Conservation (phyloP, 2,329 filamentous ascomycete genomes). For the Neonectria neomacrospora region DNA sequence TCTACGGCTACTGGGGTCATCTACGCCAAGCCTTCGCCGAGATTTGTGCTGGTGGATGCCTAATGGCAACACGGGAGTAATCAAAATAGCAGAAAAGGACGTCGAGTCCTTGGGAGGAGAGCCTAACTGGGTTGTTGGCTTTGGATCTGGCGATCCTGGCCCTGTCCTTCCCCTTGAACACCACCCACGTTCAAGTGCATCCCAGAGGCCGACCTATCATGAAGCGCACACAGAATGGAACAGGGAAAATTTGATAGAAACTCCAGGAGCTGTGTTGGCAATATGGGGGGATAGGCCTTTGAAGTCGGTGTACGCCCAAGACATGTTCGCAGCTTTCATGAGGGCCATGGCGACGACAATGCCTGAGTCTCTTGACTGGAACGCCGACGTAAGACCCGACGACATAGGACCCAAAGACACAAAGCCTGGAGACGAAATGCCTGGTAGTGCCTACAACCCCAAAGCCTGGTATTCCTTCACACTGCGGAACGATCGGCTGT, state of each 20-base stretch:
- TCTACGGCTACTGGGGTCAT: conserved; percentile 30
- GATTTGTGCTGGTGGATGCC: conserved; percentile 35
- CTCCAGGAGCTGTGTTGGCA: conserved; percentile 8
- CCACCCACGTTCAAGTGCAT: neutral
- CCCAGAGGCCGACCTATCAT: neutral
- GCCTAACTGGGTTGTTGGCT: neutral
- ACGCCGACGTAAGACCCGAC: neutral
- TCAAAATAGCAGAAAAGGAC: conserved; percentile 6
- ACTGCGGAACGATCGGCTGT: conserved; percentile 32
- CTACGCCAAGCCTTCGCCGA: conserved; percentile 20
- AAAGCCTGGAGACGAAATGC: no score
- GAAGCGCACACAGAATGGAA: neutral
- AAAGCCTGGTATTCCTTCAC: conserved; percentile 31
- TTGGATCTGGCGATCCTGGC: neutral
- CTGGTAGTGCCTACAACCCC: no score
- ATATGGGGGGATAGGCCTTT: conserved; percentile 22
- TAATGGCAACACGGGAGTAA: conserved; percentile 23
- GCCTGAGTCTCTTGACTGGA: neutral
- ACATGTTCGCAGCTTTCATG: conserved; percentile 47
- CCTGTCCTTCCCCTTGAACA: no score
- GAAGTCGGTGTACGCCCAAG: conserved; percentile 35
- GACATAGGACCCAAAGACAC: neutral
- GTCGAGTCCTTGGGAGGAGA: neutral
- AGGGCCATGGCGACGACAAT: conserved; percentile 35
- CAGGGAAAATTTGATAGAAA: conserved; percentile 17